Base-by-base conservation (phyloP, 2,329 filamentous ascomycete species). In the Dactylella cylindrospora region DNA sequence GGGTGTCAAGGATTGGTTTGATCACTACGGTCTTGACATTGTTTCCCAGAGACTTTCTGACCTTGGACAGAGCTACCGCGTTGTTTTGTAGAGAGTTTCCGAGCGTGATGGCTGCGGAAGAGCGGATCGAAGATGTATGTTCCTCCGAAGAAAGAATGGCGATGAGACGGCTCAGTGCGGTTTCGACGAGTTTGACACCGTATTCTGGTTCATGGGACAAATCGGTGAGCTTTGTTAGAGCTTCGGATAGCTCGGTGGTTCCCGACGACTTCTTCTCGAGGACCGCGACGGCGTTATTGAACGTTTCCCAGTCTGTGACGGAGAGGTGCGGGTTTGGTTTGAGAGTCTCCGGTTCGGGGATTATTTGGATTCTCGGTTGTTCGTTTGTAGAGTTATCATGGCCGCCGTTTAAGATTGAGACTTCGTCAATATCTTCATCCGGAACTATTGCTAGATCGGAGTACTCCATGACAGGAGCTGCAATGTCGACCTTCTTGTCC, bases 181-280 rank as follows among this genome's bases (percentile, higher is more conserved):
- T 79, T 69, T 82, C 79, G 17, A 78, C 76, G 55, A 85, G 77
- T 70, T 84, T 80, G 13, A 83, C 74, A 7, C 84, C 84, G 70
- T 85, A 86, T 73, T 84, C 86, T 65, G 85, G 81, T 71, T 85
- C 84, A 70, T 86, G 83, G 0, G 83, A 79, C 22, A 85, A 73
- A 5, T 86, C 83, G 62, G 79, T 76, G n/a, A 86, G 76, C 26
- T 76, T 76, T 26, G 79, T 76, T 5, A 86, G 75, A 0, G 72
- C 70, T 8, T 66, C 44, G 26, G 28, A 25, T 23, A 55, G 39
- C 20, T 12, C 57, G 15, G 68, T 61, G 4, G 47, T 64, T 70
- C 65, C 43, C 64, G 52, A 32, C 67, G 66, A 5, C 67, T 66
- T 15, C 64, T 66, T 75, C 67, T 79, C 79, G 43, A 84, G 70